Conservation (phyloP, 2,329 filamentous ascomycete species). For the Penicillium sp. region DNA sequence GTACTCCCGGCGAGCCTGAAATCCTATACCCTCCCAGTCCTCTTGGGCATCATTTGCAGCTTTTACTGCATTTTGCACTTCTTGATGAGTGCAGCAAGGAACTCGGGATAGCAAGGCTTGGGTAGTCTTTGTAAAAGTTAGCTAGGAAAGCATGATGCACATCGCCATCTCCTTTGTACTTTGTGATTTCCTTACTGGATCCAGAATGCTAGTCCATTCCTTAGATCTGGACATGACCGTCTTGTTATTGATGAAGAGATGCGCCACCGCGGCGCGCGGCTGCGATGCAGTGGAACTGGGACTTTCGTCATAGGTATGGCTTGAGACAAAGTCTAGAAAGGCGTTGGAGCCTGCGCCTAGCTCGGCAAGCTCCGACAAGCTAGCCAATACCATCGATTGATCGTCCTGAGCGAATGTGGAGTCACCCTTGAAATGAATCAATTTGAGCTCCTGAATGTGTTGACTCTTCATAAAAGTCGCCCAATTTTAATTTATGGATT, state of each 20-base stretch:
- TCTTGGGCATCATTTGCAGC: constrained; percentile 23
- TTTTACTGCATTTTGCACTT: constrained; percentile 24
- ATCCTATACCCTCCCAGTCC: constrained; percentile 20
- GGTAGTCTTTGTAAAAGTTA: constrained; percentile 7
- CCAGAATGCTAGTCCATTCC: constrained; percentile 24
- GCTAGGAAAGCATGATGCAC: background rate
- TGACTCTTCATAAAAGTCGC: background rate
- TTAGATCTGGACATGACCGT: constrained; percentile 23
- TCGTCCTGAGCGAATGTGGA: background rate
- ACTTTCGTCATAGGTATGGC: background rate
- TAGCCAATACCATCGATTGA: background rate
- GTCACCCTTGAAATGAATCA: background rate
- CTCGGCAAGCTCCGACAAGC: background rate
- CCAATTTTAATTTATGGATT: background rate
- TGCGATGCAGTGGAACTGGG: background rate
- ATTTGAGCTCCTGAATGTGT: background rate
- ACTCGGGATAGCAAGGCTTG: constrained; percentile 24
- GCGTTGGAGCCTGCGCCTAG: background rate
- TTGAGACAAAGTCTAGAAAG: background rate
- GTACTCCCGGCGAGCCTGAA: constrained; percentile 19
- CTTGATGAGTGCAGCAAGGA: constrained; percentile 20
- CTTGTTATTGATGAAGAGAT: constrained; percentile 26
- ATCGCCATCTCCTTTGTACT: background rate
- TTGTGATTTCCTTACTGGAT: constrained; percentile 21
- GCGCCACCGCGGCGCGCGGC: constrained; percentile 4